Conservation (phyloP, 176 grass and related monocot genomes). For the Puccinellia tenuiflora region DNA sequence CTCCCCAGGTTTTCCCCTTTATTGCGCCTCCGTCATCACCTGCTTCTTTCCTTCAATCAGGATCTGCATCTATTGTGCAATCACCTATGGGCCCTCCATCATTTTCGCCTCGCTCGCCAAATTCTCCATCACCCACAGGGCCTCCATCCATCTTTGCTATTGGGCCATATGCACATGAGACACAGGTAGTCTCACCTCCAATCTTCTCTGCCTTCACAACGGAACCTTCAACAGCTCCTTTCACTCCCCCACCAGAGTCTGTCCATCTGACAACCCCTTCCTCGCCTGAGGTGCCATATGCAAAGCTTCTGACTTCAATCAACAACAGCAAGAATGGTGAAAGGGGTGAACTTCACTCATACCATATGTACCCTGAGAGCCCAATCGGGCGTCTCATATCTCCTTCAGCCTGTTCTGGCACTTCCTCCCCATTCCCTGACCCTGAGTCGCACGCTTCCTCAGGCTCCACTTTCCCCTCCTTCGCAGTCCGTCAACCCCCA, state of each 20-base stretch:
- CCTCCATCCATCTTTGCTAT: slow-evolving; percentile 72
- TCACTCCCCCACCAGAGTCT: slow-evolving; percentile 90
- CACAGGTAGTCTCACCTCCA: slow-evolving; percentile 88
- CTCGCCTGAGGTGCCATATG: slow-evolving; percentile 96
- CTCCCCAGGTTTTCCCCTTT: slow-evolving; percentile 54
- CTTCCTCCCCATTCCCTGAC: slow-evolving; percentile 66
- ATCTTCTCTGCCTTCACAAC: slow-evolving; percentile 91
- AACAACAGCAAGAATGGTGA: slow-evolving; percentile 51
- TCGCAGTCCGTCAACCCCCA: slow-evolving; percentile 50
- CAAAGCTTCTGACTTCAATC: slow-evolving; percentile 74
- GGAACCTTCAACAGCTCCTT: slow-evolving; percentile 91
- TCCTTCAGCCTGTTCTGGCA: slow-evolving; percentile 71
- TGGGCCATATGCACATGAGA: slow-evolving; percentile 95
- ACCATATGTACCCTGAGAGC: slow-evolving; percentile 74
- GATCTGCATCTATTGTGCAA: slow-evolving; percentile 62
- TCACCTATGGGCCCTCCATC: slow-evolving; percentile 56
- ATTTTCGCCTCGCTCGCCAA: slow-evolving; percentile 54
- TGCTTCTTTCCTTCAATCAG: slow-evolving; percentile 83
- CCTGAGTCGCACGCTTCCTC: slow-evolving; percentile 34
- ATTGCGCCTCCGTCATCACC: slow-evolving; percentile 89
- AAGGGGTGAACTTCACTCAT: slow-evolving; percentile 40
- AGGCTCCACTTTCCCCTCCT: slow-evolving; percentile 33
- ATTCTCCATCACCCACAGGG: slow-evolving; percentile 50
- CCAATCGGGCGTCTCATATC: slow-evolving; percentile 70
- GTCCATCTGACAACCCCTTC: slow-evolving; percentile 89